Evolutionary conservation across 225 moss, liverwort and hornwort genomes (phyloP).

Genomic region (Pleurozium schreberi): DNA sequence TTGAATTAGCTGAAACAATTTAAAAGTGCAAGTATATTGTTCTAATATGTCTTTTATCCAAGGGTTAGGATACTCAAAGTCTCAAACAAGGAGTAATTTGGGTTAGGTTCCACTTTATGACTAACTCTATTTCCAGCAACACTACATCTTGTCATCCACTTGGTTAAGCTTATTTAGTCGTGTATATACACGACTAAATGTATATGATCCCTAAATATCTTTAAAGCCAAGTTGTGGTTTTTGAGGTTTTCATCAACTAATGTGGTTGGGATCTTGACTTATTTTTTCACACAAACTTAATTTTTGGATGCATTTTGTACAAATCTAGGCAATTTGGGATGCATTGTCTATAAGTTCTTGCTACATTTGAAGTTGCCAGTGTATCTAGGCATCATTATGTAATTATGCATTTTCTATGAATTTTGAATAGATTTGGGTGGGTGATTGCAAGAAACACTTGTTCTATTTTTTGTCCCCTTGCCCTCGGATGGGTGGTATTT

Average conservation of each 20-base stretch:
- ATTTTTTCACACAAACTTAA: neutral
- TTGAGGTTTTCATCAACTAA: neutral
- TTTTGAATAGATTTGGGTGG: neutral
- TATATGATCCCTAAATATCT: neutral
- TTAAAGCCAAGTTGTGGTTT: neutral
- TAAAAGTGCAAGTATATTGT: accelerated
- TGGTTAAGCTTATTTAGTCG: neutral
- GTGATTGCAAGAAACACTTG: no score
- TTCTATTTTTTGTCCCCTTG: no score
- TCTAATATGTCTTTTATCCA: no score
- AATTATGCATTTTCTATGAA: neutral
- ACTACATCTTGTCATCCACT: neutral
- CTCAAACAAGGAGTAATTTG: accelerated
- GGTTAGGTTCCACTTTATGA: accelerated
- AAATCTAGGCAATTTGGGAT: neutral
- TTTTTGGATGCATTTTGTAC: neutral
- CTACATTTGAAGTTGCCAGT: neutral
- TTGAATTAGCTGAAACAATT: neutral
- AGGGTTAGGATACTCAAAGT: no score
- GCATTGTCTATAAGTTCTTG: neutral
- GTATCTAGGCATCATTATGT: no score
- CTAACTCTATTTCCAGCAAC: neutral
- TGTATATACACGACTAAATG: neutral
- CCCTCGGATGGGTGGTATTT: no score
- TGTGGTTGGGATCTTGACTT: no score